phyloP scores from a whole-genome alignment of 2,329 filamentous ascomycete genomes.

The Xylariales sp. region DNA sequence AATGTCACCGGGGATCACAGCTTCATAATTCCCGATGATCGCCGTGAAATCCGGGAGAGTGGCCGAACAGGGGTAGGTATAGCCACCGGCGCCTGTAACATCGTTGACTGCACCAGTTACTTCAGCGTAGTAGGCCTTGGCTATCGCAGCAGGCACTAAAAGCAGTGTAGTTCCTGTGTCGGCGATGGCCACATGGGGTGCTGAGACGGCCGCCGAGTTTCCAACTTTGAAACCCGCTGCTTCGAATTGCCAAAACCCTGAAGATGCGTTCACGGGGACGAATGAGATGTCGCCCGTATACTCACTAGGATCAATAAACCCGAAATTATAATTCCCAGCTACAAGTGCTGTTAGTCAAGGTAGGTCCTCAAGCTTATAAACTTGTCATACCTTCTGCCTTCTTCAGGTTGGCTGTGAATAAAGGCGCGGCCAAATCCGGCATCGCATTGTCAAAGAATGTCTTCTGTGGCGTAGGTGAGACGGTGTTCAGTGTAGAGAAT shows the following conservation, averaged over 20 bases:
- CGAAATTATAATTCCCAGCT: constrained; percentile 33
- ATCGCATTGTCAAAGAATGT: constrained; percentile 38
- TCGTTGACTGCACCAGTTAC: constrained; percentile 44
- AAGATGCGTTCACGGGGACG: constrained; percentile 45
- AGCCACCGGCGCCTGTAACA: constrained; percentile 43
- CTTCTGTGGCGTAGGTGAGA: constrained; percentile 33
- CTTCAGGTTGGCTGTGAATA: constrained; percentile 50
- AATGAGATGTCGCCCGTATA: constrained; percentile 57
- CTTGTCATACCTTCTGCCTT: constrained; percentile 24
- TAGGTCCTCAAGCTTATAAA: not conserved
- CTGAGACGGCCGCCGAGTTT: constrained; percentile 10
- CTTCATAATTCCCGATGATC: constrained; percentile 21
- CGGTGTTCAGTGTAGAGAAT: constrained; percentile 39
- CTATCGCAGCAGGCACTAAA: constrained; percentile 47
- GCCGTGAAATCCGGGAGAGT: constrained; percentile 37
- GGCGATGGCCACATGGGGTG: constrained; percentile 32
- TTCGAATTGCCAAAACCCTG: constrained; percentile 62
- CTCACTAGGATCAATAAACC: constrained; percentile 48
- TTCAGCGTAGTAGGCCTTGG: constrained; percentile 52
- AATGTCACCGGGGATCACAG: constrained; percentile 27
- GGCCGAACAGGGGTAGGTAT: constrained; percentile 49
- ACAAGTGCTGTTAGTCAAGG: constrained; percentile 4
- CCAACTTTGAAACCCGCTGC: constrained; percentile 52
- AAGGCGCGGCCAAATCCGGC: constrained; percentile 28
- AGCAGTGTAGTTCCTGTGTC: constrained; percentile 66